phyloP scores from a whole-genome alignment of 352 stramenopile species.

The Phytophthora niederhauseri region DNA sequence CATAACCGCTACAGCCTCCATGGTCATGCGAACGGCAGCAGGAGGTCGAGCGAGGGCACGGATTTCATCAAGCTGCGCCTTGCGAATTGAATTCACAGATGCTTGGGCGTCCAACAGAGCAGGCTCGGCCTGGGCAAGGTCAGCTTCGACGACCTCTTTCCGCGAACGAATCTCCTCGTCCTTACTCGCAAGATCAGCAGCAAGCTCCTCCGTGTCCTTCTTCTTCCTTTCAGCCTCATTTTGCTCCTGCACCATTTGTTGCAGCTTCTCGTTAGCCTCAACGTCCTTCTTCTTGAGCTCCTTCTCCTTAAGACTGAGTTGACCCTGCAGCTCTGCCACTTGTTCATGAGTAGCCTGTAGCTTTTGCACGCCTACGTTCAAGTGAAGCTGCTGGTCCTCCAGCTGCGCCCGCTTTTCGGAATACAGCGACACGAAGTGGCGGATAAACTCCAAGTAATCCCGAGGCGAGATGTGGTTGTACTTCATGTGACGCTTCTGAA shows the following conservation, averaged over 20 bases:
- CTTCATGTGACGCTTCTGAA: constrained; percentile 89
- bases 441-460: constrained; percentile 94
- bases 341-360: constrained; percentile 98
- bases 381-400: constrained; percentile 97
- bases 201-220: constrained; percentile 96
- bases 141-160: constrained; percentile 95
- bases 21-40: constrained; percentile 95
- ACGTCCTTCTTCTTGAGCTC: constrained; percentile 97
- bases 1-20: constrained; percentile 99
- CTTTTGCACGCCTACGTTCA: constrained; percentile 99
- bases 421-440: constrained; percentile 91
- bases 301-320: constrained; percentile 94
- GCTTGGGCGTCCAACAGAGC: constrained; percentile 96
- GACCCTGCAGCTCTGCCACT: constrained; percentile 92
- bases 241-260: constrained; percentile 99
- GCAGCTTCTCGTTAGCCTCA: constrained; percentile 98
- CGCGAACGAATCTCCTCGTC: constrained; percentile 96
- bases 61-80: constrained; percentile 99
- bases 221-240: constrained; percentile 98
- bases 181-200: constrained; percentile 93
- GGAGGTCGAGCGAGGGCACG: constrained; percentile 96
- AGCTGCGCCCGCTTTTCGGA: constrained; percentile 93
- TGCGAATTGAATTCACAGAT: constrained; percentile 98
- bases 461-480: constrained; percentile 92
- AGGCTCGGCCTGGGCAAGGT: constrained; percentile 98